Percentiles rank a stretch among this genome's conserved stretches.
phyloP scores from a whole-genome alignment of 2,329 filamentous ascomycete species.

The Penicillium sp. region DNA sequence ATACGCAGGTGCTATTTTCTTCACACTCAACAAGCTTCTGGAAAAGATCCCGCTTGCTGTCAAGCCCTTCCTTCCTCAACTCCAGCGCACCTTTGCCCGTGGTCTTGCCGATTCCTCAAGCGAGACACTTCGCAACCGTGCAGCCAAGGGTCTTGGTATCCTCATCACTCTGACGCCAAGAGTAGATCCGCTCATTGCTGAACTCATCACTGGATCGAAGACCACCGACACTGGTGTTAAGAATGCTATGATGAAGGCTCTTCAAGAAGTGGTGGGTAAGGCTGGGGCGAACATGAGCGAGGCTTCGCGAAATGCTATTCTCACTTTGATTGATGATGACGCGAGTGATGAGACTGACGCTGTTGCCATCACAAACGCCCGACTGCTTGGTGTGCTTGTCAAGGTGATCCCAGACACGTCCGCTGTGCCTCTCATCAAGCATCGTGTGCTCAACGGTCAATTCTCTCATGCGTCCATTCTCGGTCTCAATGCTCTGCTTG shows the following conservation, averaged over 20 bases:
- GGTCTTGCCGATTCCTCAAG: slow-evolving; percentile 89
- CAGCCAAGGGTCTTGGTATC: slow-evolving; percentile 89
- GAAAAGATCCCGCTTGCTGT: slow-evolving; percentile 95
- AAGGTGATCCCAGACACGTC: slow-evolving; percentile 74
- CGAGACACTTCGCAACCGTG: slow-evolving; percentile 76
- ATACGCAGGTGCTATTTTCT: slow-evolving; percentile 67
- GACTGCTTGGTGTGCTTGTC: slow-evolving; percentile 80
- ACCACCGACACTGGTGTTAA: slow-evolving; percentile 80
- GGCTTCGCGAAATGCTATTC: slow-evolving; percentile 73
- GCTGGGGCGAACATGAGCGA: slow-evolving; percentile 94
- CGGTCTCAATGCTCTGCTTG: slow-evolving; percentile 79
- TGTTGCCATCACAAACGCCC: slow-evolving; percentile 85
- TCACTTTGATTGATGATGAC: slow-evolving; percentile 83
- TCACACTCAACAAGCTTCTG: slow-evolving; percentile 88
- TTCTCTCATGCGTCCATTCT: slow-evolving; percentile 74
- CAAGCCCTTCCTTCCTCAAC: slow-evolving; percentile 92
- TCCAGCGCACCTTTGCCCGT: slow-evolving; percentile 95
- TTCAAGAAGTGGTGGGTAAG: slow-evolving; percentile 95
- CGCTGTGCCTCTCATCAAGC: slow-evolving; percentile 57
- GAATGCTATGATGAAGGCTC: slow-evolving; percentile 92
- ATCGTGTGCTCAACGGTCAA: slow-evolving; percentile 70
- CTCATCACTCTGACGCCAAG: slow-evolving; percentile 92
- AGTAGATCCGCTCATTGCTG: slow-evolving; percentile 86
- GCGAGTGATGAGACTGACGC: slow-evolving; percentile 64
- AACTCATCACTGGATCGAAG: slow-evolving; percentile 92